A percentile compares a stretch with the other conserved stretches of the same genome.
Conservation (phyloP, 441 rosid species). For the Isatis lusitanica region DNA sequence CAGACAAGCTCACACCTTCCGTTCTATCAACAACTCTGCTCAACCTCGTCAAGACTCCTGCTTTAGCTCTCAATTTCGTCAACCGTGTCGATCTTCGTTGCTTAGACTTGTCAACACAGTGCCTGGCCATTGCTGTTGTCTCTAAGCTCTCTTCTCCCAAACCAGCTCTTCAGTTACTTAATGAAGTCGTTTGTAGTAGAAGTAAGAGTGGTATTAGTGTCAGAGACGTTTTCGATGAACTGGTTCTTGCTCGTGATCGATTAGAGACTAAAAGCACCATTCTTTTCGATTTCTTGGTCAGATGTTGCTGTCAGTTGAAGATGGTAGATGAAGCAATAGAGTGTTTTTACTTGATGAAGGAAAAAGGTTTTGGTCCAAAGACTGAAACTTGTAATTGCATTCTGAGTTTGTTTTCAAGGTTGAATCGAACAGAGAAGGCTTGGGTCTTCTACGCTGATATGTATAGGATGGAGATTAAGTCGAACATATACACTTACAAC, state of each 20-base stretch:
- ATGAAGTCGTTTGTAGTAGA: constrained; percentile 33
- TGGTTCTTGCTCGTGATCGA: constrained; percentile 45
- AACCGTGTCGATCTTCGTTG: constrained; percentile 40
- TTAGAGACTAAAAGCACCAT: constrained; percentile 49
- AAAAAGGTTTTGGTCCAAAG: constrained; percentile 61
- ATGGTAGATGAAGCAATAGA: constrained; percentile 60
- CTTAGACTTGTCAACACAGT: constrained; percentile 58
- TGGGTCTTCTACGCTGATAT: constrained; percentile 93
- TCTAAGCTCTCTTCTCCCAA: constrained; percentile 60
- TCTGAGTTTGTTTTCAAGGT: constrained; percentile 61
- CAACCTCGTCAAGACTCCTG: constrained; percentile 54
- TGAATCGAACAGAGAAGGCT: constrained; percentile 54
- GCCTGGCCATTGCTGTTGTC: constrained; percentile 59
- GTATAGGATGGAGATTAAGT: constrained; percentile 78
- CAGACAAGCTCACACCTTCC: constrained; percentile 45
- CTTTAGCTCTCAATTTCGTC: constrained; percentile 53
- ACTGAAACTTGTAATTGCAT: constrained; percentile 67
- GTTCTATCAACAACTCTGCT: constrained; percentile 49
- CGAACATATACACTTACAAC: constrained; percentile 68
- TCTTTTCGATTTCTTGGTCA: constrained; percentile 59
- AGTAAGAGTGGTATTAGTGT: constrained; percentile 25
- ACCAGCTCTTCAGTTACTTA: constrained; percentile 57
- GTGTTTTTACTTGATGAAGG: constrained; percentile 70
- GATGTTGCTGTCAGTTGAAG: constrained; percentile 62
- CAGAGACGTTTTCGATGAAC: constrained; percentile 51